A percentile compares a stretch with the other conserved stretches of the same genome.
Evolutionary conservation across 495 filamentous ascomycete species (phyloP).

Genomic region (Penicillium crystallinum): DNA sequence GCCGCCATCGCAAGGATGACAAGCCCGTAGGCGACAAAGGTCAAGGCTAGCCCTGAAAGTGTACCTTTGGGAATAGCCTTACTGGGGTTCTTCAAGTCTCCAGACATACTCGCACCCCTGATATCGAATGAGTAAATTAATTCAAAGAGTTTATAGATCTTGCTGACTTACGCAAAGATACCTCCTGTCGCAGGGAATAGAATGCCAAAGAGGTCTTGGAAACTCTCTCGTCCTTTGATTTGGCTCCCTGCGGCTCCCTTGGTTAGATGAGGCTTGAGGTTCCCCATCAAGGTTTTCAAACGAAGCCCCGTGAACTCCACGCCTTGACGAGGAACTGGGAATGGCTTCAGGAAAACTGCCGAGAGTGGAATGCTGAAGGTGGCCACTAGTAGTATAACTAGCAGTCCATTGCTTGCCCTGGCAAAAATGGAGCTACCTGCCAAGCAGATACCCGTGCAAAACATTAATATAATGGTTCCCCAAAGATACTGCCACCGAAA

Average conservation of each 20-base stretch:
- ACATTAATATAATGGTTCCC: slow-evolving; percentile 62
- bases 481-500: slow-evolving; percentile 79
- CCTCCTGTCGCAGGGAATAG: slow-evolving; percentile 81
- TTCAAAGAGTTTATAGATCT: not conserved
- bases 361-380: slow-evolving; percentile 82
- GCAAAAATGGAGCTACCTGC: slow-evolving; percentile 78
- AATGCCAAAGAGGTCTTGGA: slow-evolving; percentile 81
- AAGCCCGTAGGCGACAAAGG: slow-evolving; percentile 67
- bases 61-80: slow-evolving; percentile 81
- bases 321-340: slow-evolving; percentile 52
- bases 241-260: slow-evolving; percentile 64
- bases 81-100: slow-evolving; percentile 77
- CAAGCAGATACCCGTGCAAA: slow-evolving; percentile 74
- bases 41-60: slow-evolving; percentile 67
- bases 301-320: slow-evolving; percentile 76
- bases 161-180: slow-evolving; percentile 53
- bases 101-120: slow-evolving; percentile 84
- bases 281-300: slow-evolving; percentile 60
- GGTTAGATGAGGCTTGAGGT: slow-evolving; percentile 65
- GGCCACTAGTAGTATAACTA: slow-evolving; percentile 65
- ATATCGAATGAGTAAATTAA: slow-evolving; percentile 17
- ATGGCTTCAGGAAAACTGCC: slow-evolving; percentile 60
- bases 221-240: slow-evolving; percentile 61
- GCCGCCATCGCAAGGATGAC: slow-evolving; percentile 80
- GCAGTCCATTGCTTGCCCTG: slow-evolving; percentile 72